Percentiles rank a stretch among this genome's conserved stretches.
phyloP scores from a whole-genome alignment of 2,329 filamentous ascomycete genomes.

The Leptographium lundbergii region DNA sequence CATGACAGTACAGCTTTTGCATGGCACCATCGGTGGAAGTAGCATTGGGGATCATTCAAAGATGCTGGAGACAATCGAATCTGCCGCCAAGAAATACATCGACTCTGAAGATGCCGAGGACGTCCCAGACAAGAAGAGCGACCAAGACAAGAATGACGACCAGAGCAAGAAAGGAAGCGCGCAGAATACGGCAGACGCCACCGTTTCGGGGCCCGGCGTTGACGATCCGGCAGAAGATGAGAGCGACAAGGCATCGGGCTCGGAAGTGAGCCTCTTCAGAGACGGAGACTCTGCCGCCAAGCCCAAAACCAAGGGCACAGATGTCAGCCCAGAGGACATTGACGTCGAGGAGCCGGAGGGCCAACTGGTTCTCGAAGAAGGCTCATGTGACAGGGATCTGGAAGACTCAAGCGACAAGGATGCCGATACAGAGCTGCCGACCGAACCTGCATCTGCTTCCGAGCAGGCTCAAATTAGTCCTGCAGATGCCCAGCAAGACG shows the following conservation, averaged over 20 bases:
- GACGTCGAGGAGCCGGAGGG: slow-evolving; percentile 32
- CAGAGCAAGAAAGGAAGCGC: background rate
- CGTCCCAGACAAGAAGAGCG: background rate
- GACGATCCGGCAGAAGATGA: background rate
- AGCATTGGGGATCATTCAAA: slow-evolving; percentile 27
- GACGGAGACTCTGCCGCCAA: background rate
- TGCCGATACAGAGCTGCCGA: background rate
- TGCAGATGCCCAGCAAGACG: background rate
- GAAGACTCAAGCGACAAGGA: slow-evolving; percentile 3
- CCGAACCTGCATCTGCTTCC: background rate
- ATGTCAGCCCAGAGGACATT: slow-evolving; percentile 33
- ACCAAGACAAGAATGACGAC: background rate
- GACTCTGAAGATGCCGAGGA: slow-evolving; percentile 13
- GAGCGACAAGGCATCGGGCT: background rate
- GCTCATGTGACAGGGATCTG: slow-evolving; percentile 3
- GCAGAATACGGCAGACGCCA: background rate
- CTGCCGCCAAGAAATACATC: slow-evolving; percentile 38
- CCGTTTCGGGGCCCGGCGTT: background rate
- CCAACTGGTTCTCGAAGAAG: slow-evolving; percentile 19
- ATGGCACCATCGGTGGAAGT: slow-evolving; percentile 6
- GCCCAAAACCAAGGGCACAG: slow-evolving; percentile 15
- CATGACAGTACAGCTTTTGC: slow-evolving; percentile 29
- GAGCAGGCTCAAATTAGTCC: background rate
- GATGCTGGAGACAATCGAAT: slow-evolving; percentile 35
- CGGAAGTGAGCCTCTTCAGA: slow-evolving; percentile 13